Evolutionary conservation across 2,329 filamentous ascomycete genomes (phyloP), one percentile per base, ranked within the genome.

Genomic region (Bipolaris bicolor): DNA sequence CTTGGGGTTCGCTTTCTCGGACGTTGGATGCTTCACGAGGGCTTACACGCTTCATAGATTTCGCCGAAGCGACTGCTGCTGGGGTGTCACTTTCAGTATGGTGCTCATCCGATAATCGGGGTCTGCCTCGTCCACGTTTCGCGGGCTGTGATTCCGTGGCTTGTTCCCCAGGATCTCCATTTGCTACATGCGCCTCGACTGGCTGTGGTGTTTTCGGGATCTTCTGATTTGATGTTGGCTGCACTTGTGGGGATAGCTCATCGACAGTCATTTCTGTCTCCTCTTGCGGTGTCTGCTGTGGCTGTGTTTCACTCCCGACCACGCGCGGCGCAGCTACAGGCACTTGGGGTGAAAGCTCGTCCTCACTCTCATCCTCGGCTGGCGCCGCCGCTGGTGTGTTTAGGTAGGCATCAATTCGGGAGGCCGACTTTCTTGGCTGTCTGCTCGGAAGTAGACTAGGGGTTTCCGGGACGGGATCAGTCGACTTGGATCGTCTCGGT

Each of bases 271-370:
- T 60, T 9, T 64, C 60, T n/a, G 52, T 50, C 24, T 60, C 55
- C 7, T 66, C 63, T 33, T 58, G 53, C n/a, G 29, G 22, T 16
- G 41, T 53, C 10, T 29, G 33, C 24, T 49, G 55, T 44, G 50
- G 50, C 11, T 33, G 55, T 22, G 34, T 41, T 11, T 49, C 45
- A 34, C 45, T 57, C 3, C 50, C 45, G 20, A 54, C 33, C 31
- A 57, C 50, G 15, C 54, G 49, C 15, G 46, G 46, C 5, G 49
- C 53, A 29, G 45, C 44, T 20, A 13, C 37, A 18, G 45, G 34
- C n/a, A 39, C 29, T 39, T 61, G 59, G 9, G 70, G 68, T 5
- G 70, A 69, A 11, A 74, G 55, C 48, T 73, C 71, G 46, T 74
- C 72, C 22, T 68, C 70, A 43, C 64, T 68, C 4, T 69, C 68